A percentile compares a stretch with the other conserved stretches of the same genome.
phyloP scores from a whole-genome alignment of 176 grass and related monocot genomes.

The Bothriochloa decipiens region DNA sequence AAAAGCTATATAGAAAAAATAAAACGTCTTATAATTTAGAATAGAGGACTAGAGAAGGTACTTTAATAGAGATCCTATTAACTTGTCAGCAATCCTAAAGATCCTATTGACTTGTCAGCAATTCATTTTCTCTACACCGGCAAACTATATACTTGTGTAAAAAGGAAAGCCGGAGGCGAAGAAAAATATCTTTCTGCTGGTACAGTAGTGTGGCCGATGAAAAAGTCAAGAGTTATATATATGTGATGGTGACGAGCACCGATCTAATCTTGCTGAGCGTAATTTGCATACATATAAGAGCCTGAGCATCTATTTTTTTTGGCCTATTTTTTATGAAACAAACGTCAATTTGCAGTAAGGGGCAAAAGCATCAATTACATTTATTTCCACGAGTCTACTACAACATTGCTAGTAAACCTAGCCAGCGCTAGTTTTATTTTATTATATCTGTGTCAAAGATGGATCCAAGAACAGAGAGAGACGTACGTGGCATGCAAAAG shows the following conservation, averaged over 20 bases:
- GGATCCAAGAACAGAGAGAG: background rate
- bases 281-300: background rate
- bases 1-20: too few relatives aligned
- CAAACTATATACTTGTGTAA: background rate
- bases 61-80: background rate
- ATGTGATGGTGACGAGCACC: conserved; percentile 8
- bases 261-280: background rate
- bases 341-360: background rate
- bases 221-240: background rate
- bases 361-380: background rate
- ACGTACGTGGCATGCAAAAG: background rate
- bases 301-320: background rate
- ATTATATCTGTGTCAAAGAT: background rate
- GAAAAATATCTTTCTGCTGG: background rate
- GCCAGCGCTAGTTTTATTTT: background rate
- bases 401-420: background rate
- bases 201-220: background rate
- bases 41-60: too few relatives aligned
- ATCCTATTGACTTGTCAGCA: background rate
- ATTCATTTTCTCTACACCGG: background rate
- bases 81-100: background rate
- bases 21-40: too few relatives aligned
- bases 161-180: background rate
- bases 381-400: background rate
- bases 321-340: background rate